These are phyloP conservation scores for Pseudocercospora macadamiae DNA, from an alignment of 2,329 filamentous ascomycete genomes.

Conservation along the genomic window DNA sequence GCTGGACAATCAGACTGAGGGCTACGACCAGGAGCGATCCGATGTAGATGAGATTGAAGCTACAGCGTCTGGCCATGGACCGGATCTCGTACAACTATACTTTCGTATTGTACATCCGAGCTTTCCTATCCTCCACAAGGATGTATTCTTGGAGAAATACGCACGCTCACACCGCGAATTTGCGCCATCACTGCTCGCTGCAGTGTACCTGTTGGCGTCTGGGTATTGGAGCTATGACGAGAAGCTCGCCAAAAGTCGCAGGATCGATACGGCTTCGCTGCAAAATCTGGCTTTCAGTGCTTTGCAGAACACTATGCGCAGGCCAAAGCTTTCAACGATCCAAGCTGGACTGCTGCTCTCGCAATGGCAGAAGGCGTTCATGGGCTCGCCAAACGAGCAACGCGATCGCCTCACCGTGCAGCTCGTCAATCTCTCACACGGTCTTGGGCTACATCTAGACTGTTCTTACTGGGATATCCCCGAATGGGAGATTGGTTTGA, in stretches of 20 bases:
- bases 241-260: conserved; percentile 50
- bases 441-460: conserved; percentile 44
- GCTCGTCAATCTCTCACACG: conserved; percentile 43
- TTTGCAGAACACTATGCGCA: conserved; percentile 41
- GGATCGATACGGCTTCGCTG: conserved; percentile 44
- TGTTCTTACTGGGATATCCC: conserved; percentile 34
- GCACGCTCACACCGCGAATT: conserved; percentile 60
- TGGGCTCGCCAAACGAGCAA: conserved; percentile 24
- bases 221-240: conserved; percentile 65
- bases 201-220: conserved; percentile 65
- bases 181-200: conserved; percentile 61
- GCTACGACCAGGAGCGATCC: conserved; percentile 28
- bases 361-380: conserved; percentile 40
- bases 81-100: conserved; percentile 71
- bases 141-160: conserved; percentile 65
- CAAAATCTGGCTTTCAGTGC: conserved; percentile 42
- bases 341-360: conserved; percentile 45
- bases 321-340: conserved; percentile 46
- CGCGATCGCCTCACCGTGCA: conserved; percentile 38
- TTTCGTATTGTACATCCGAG: conserved; percentile 66
- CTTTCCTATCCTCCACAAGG: conserved; percentile 63
- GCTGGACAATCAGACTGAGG: conserved; percentile 45
- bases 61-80: conserved; percentile 70
- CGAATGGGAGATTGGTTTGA: conserved; percentile 35
- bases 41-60: conserved; percentile 72